Conservation (phyloP, 108 stramenopile genomes). For the Hondaea fermentalgiana region DNA sequence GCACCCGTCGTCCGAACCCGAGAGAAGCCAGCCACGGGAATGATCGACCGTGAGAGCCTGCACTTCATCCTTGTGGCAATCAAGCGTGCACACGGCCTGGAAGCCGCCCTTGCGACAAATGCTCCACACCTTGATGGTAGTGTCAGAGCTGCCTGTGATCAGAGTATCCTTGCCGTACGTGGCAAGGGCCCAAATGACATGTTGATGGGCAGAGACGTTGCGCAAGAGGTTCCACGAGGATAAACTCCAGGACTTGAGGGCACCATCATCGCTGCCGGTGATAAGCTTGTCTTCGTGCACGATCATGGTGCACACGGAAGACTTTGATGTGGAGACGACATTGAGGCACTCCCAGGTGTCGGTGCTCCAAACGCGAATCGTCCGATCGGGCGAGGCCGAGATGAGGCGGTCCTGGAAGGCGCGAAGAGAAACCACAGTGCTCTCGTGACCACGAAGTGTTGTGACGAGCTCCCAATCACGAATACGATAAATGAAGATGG, state of each 20-base stretch:
- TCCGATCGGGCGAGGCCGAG: background rate
- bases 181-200: background rate
- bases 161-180: background rate
- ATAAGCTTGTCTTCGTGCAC: background rate
- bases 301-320: background rate
- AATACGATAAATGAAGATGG: background rate
- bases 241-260: background rate
- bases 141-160: background rate
- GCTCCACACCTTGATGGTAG: background rate
- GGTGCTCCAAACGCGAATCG: background rate
- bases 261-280: background rate
- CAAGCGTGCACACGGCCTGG: background rate
- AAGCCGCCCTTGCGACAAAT: background rate
- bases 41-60: conserved; percentile 1
- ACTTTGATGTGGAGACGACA: background rate
- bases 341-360: background rate
- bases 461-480: background rate
- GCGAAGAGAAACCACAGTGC: background rate
- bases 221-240: background rate
- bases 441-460: background rate
- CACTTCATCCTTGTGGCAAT: background rate
- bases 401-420: background rate
- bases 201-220: background rate
- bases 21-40: background rate
- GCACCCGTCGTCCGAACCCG: background rate